A percentile compares a stretch with the other conserved stretches of the same genome.
Conservation (phyloP, 2,329 filamentous ascomycete species). For the Lachnellula occidentalis region DNA sequence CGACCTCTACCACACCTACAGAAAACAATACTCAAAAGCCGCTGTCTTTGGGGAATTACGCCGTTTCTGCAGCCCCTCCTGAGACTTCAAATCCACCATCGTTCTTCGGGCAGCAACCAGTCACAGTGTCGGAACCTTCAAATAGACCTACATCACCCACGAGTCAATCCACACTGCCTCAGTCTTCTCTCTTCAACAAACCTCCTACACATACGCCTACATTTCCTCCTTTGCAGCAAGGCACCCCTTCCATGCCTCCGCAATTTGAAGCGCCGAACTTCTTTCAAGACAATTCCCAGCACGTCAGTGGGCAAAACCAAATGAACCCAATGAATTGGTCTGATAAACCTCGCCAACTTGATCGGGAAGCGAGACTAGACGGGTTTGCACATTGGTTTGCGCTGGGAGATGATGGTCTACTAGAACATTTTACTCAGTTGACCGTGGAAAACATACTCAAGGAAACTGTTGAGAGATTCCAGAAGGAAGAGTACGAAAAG, state of each 20-base stretch:
- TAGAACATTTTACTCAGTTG: conserved; percentile 29
- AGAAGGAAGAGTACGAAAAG: conserved; percentile 17
- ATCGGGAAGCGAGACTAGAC: conserved; percentile 7
- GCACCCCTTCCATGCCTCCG: not conserved
- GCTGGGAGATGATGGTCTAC: conserved; percentile 27
- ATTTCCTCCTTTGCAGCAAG: not conserved
- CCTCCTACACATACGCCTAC: not conserved
- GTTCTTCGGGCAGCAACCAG: not conserved
- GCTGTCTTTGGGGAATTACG: not conserved
- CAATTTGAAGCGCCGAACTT: not conserved
- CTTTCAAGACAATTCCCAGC: not conserved
- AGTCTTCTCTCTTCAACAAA: not conserved
- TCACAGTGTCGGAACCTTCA: not conserved
- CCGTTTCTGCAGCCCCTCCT: not conserved
- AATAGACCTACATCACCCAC: not conserved
- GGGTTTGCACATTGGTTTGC: conserved; percentile 25
- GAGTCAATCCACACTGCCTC: not conserved
- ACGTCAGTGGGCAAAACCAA: not conserved
- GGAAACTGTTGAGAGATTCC: conserved; percentile 14
- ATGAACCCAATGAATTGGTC: not conserved
- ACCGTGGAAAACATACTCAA: conserved; percentile 21
- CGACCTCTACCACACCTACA: not conserved
- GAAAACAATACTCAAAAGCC: not conserved
- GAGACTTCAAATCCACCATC: conserved; percentile 2
- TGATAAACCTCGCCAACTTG: not conserved